Evolutionary conservation across 495 filamentous ascomycete species (phyloP), one percentile per base, ranked within the genome.

Genomic region (Aspergillus incahuasiensis): DNA sequence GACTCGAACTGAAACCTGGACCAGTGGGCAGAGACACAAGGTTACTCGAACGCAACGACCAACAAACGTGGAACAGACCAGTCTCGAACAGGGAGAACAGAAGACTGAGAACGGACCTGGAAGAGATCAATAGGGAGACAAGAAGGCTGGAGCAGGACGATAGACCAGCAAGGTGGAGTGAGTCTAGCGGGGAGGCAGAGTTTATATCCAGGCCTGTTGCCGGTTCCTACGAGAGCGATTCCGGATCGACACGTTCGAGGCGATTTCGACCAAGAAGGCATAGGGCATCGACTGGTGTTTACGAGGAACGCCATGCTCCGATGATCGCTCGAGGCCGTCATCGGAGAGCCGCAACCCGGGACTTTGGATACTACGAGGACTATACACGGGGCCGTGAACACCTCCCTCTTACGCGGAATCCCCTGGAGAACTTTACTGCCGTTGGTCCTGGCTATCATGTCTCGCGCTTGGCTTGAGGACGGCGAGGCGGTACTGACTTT

Each of bases 391-490:
- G 16, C 2, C n/a, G 35, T 34, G 47, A 4, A 0, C 25, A 15
- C 16, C 25, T 1, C 6, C 35, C 18, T 21, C 15, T 9, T 7
- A 12, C 49, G 12, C 15, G 22, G 20, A 42, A 52, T 42, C 34
- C 49, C 16, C 34, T 40, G 13, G 11, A 41, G 35, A 22, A 35
- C 15, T 53, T 53, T n/a, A 43, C 50, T 13, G 50, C 50, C 1
- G 50, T 53, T 16, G 50, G 50, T 2, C 50, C 50, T 11, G 50
- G 50, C 5, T 53, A 53, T 12, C 24, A 53, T 28, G 39, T 53
- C 12, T 53, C 50, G 7, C 39, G 50, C 2, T 16, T 53, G 22
- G 50, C 50, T 8, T 53, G 45, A 47, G 32, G 6, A 8, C 25
- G 25, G n/a, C 25, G 25, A 28, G 25, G 8, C 8, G 25, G 25